phyloP scores from a whole-genome alignment of 2,329 filamentous ascomycete species.

The Scytalidium sp. region DNA sequence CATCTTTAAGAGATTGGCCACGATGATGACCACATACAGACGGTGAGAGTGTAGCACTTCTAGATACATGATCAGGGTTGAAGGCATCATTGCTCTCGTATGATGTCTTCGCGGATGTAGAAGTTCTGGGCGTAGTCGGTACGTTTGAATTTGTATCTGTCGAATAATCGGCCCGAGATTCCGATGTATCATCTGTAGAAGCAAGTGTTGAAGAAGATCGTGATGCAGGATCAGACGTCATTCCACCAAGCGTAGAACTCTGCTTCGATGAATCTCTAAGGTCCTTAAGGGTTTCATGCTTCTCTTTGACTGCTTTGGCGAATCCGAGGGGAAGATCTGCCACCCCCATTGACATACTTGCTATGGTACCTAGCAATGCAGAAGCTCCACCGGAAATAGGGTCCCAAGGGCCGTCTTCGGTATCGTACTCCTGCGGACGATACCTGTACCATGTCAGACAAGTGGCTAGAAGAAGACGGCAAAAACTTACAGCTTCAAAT shows the following conservation, averaged over 20 bases:
- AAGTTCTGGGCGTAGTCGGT: slow-evolving; percentile 7
- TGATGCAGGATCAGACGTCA: not conserved
- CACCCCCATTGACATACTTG: slow-evolving; percentile 76
- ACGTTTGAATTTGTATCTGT: slow-evolving; percentile 5
- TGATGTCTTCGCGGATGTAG: slow-evolving; percentile 18
- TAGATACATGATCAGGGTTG: not conserved
- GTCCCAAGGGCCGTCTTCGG: slow-evolving; percentile 74
- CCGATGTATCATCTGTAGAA: not conserved
- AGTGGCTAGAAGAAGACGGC: not conserved
- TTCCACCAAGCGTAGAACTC: not conserved
- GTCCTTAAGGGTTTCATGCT: slow-evolving; percentile 15
- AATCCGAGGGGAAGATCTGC: slow-evolving; percentile 66
- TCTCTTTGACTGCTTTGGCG: slow-evolving; percentile 38
- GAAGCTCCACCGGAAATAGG: slow-evolving; percentile 75
- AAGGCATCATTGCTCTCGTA: slow-evolving; percentile 15
- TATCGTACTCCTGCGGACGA: slow-evolving; percentile 66
- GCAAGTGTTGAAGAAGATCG: not conserved
- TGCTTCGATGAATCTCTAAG: slow-evolving; percentile 2
- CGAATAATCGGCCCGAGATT: not conserved
- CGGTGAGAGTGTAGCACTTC: not conserved
- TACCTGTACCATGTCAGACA: slow-evolving; percentile 32
- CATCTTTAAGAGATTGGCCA: slow-evolving; percentile 16
- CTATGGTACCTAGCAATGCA: slow-evolving; percentile 79
- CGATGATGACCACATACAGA: not conserved
- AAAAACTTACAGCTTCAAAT: slow-evolving; percentile 67